phyloP scores from a whole-genome alignment of 2,329 filamentous ascomycete genomes.

The Purpureocillium lavendulum region DNA sequence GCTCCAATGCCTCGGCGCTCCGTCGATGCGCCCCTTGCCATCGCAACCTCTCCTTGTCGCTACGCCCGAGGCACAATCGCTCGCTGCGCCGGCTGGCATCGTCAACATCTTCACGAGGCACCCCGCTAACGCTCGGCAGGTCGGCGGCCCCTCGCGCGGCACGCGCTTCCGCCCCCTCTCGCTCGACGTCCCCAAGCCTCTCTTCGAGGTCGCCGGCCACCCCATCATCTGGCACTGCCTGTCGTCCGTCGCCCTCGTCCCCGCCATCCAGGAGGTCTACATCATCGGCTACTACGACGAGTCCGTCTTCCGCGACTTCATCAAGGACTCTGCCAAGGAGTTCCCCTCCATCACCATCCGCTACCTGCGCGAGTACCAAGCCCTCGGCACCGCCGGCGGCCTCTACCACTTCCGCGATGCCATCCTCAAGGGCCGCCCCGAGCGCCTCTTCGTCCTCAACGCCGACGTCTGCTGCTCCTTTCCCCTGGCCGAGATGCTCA shows the following conservation, averaged over 20 bases:
- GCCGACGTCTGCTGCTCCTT: conserved; percentile 99
- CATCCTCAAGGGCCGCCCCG: conserved; percentile 90
- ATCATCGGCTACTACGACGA: conserved; percentile 99
- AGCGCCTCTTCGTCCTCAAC: conserved; percentile 95
- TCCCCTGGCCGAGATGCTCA: conserved; percentile 90
- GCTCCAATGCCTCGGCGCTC: neutral
- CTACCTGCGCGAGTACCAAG: conserved; percentile 96
- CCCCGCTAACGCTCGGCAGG: conserved; percentile 45
- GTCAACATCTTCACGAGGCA: neutral
- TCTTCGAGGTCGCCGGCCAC: conserved; percentile 97
- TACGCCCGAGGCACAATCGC: too few relatives aligned
- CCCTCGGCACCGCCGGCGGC: conserved; percentile 88
- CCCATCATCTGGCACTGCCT: conserved; percentile 98
- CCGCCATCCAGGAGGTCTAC: conserved; percentile 90
- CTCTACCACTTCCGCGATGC: conserved; percentile 99
- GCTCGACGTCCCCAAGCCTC: conserved; percentile 93
- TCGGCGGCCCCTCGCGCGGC: conserved; percentile 89
- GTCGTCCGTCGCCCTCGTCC: conserved; percentile 81
- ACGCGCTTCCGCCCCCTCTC: conserved; percentile 93
- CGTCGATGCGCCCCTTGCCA: too few relatives aligned
- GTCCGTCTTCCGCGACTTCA: conserved; percentile 93
- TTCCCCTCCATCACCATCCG: conserved; percentile 81
- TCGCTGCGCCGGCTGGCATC: neutral
- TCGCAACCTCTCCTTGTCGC: too few relatives aligned
- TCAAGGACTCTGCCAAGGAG: conserved; percentile 78